Conservation (phyloP, 257 asterid genomes). For the Salvia rosmarinus region DNA sequence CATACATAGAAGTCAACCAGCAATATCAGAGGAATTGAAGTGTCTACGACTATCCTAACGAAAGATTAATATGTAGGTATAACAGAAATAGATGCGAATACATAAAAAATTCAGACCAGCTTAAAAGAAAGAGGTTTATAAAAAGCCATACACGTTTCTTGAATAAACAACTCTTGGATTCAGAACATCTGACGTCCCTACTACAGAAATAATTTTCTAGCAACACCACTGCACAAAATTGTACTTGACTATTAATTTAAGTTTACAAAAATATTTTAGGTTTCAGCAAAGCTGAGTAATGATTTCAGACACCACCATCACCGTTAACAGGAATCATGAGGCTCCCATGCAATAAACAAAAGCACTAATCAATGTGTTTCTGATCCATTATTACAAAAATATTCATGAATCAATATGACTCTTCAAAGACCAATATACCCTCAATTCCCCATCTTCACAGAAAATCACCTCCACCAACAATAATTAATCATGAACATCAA, state of each 20-base stretch:
- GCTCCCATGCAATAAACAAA: slow-evolving; percentile 43
- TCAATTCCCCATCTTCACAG: slow-evolving; percentile 31
- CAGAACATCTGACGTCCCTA: slow-evolving; percentile 31
- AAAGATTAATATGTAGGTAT: no score
- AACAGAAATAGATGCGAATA: not conserved
- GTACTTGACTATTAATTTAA: slow-evolving; percentile 35
- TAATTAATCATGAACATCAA: slow-evolving; percentile 19
- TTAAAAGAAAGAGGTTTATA: slow-evolving; percentile 9
- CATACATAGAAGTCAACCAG: slow-evolving; percentile 16
- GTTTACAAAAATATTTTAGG: slow-evolving; percentile 22
- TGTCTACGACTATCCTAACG: slow-evolving; percentile 1
- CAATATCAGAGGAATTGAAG: slow-evolving; percentile 20
- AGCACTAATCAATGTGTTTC: slow-evolving; percentile 50
- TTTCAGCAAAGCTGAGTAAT: slow-evolving; percentile 46
- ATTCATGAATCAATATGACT: slow-evolving; percentile 36
- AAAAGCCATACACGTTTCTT: not conserved
- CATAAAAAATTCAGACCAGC: slow-evolving; percentile 3
- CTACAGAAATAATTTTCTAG: slow-evolving; percentile 27
- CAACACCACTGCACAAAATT: slow-evolving; percentile 22
- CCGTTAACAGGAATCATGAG: slow-evolving; percentile 49
- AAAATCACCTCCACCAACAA: slow-evolving; percentile 23
- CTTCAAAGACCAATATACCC: slow-evolving; percentile 57
- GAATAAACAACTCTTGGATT: slow-evolving; percentile 26
- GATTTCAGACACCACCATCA: slow-evolving; percentile 48
- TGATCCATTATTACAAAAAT: slow-evolving; percentile 51